phyloP scores from a whole-genome alignment of 257 asterid species.

The Buddleja alternifolia region DNA sequence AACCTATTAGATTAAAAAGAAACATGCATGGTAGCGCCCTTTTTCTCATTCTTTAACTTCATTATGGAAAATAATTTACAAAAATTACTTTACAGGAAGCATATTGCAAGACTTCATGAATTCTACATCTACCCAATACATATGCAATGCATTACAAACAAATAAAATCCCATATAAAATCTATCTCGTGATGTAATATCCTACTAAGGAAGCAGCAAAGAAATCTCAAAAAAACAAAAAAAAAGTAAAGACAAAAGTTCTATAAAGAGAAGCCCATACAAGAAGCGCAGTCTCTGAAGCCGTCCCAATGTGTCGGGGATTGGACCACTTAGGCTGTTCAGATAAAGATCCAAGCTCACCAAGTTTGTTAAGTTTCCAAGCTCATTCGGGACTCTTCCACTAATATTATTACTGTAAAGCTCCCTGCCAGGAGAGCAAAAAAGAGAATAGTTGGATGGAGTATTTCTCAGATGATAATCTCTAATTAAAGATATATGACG shows the following conservation, averaged over 20 bases:
- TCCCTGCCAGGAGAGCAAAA: slow-evolving; percentile 57
- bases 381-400: slow-evolving; percentile 78
- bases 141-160: slow-evolving; percentile 10
- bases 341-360: slow-evolving; percentile 98
- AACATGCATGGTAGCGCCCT: neutral
- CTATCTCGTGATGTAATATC: neutral
- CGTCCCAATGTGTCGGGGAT: slow-evolving; percentile 76
- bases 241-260: slow-evolving; percentile 13
- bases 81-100: slow-evolving; percentile 1
- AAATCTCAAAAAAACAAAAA: slow-evolving; percentile 20
- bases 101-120: slow-evolving; percentile 4
- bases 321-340: slow-evolving; percentile 66
- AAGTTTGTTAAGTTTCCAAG: slow-evolving; percentile 82
- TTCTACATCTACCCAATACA: neutral
- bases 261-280: slow-evolving; percentile 52
- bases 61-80: neutral
- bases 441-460: neutral
- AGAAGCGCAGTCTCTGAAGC: slow-evolving; percentile 78
- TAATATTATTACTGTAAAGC: slow-evolving; percentile 82
- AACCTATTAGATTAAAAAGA: neutral
- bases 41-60: neutral
- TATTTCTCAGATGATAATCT: slow-evolving; percentile 8
- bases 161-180: neutral
- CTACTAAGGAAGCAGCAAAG: neutral
- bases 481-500: neutral